Percentiles rank a stretch among this genome's conserved stretches.
phyloP scores from a whole-genome alignment of 768 basidiomycete genomes.

The Imleria badia region DNA sequence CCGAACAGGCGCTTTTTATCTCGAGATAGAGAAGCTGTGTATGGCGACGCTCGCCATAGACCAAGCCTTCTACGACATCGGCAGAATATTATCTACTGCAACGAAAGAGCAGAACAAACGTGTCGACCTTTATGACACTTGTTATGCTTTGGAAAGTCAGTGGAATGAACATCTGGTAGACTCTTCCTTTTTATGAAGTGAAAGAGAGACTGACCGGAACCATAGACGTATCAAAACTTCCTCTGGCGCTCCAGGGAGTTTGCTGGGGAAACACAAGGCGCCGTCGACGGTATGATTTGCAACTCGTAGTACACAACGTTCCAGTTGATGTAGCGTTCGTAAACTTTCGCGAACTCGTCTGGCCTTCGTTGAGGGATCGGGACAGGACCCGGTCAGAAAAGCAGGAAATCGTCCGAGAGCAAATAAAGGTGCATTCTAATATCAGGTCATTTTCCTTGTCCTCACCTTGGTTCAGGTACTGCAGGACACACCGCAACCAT shows the following conservation, averaged over 20 bases:
- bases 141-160: slow-evolving; percentile 7
- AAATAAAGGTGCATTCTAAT: slow-evolving; percentile 4
- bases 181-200: too few relatives aligned
- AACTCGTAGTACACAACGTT: fast-evolving
- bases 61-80: slow-evolving; percentile 15
- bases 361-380: slow-evolving; percentile 13
- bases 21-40: slow-evolving; percentile 18
- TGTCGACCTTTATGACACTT: slow-evolving; percentile 10
- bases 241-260: slow-evolving; percentile 22
- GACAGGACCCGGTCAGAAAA: slow-evolving; percentile 7
- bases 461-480: slow-evolving; percentile 13
- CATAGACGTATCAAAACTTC: slow-evolving; percentile 14
- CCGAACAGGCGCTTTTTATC: slow-evolving; percentile 12
- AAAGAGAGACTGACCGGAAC: neutral
- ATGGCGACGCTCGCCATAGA: slow-evolving; percentile 18
- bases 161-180: slow-evolving; percentile 17
- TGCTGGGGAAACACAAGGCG: slow-evolving; percentile 18
- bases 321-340: neutral
- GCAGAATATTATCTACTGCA: slow-evolving; percentile 6
- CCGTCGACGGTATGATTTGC: slow-evolving; percentile 14
- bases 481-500: slow-evolving; percentile 17
- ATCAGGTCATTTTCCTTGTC: neutral
- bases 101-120: slow-evolving; percentile 6
- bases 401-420: slow-evolving; percentile 15
- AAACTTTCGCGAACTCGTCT: slow-evolving; percentile 20